Percentiles rank a stretch among this genome's conserved stretches.
Conservation (phyloP, 805 yeast genomes). For the Metschnikowia kunwiensis region DNA sequence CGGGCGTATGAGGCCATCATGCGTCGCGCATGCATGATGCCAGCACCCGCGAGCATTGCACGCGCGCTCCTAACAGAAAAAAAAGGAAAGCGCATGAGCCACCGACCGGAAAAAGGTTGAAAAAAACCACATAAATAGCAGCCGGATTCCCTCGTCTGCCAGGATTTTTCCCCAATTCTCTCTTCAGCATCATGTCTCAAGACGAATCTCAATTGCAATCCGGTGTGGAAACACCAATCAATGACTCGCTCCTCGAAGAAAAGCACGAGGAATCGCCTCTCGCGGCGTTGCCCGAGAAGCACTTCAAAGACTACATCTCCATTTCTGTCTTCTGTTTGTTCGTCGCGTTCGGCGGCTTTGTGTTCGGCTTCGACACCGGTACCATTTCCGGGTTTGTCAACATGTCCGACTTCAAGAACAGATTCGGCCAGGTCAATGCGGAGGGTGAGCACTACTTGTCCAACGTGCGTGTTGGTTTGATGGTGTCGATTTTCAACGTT, state of each 20-base stretch:
- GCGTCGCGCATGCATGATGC: slow-evolving; percentile 11
- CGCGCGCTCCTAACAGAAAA: not conserved
- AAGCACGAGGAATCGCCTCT: slow-evolving; percentile 13
- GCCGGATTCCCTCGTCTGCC: not conserved
- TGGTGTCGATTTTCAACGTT: slow-evolving; percentile 57
- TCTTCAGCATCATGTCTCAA: slow-evolving; percentile 19
- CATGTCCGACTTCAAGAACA: slow-evolving; percentile 50
- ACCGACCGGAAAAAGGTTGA: slow-evolving; percentile 1
- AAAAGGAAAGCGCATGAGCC: slow-evolving; percentile 2
- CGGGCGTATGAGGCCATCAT: slow-evolving; percentile 6
- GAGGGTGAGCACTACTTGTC: slow-evolving; percentile 43
- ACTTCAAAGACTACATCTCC: slow-evolving; percentile 39
- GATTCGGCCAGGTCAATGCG: slow-evolving; percentile 48
- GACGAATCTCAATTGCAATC: slow-evolving; percentile 22
- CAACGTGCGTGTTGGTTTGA: slow-evolving; percentile 49
- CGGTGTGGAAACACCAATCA: slow-evolving; percentile 35
- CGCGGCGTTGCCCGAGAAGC: slow-evolving; percentile 29
- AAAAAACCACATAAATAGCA: slow-evolving; percentile 11
- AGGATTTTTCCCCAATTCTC: slow-evolving; percentile 4
- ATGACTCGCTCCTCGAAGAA: slow-evolving; percentile 24
- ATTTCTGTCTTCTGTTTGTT: slow-evolving; percentile 45
- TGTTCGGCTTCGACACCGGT: slow-evolving; percentile 79
- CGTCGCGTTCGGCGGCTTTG: slow-evolving; percentile 74
- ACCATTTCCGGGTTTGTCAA: slow-evolving; percentile 70
- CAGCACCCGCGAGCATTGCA: slow-evolving; percentile 8